Evolutionary conservation across 495 filamentous ascomycete species (phyloP).

Genomic region (Xylaria palmicola): DNA sequence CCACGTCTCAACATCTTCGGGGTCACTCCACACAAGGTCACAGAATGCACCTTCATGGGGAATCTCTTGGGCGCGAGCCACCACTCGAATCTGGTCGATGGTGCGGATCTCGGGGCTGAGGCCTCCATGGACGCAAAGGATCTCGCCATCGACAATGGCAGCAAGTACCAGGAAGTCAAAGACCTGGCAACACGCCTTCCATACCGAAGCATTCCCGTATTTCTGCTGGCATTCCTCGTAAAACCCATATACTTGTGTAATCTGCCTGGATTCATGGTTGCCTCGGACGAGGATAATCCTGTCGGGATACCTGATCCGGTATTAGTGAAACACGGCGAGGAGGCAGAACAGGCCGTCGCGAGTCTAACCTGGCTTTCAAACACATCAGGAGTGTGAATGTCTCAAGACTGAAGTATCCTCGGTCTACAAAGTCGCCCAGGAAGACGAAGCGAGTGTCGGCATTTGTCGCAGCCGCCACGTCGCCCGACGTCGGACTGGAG

Average conservation of each 20-base stretch:
- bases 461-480: constrained; percentile 49
- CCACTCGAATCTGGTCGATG: constrained; percentile 95
- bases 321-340: constrained; percentile 24
- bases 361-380: constrained; percentile 85
- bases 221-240: constrained; percentile 98
- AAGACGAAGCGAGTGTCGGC: constrained; percentile 90
- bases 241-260: constrained; percentile 98
- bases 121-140: constrained; percentile 97
- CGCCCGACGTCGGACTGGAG: constrained; percentile 36
- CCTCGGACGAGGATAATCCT: constrained; percentile 92
- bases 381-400: constrained; percentile 95
- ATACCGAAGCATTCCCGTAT: constrained; percentile 96
- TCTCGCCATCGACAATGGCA: constrained; percentile 94
- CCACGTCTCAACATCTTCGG: constrained; percentile 98
- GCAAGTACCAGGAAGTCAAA: constrained; percentile 97
- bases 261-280: constrained; percentile 97
- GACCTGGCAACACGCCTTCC: constrained; percentile 98
- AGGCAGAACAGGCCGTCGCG: not conserved
- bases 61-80: constrained; percentile 95
- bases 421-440: constrained; percentile 94
- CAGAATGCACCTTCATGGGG: constrained; percentile 98
- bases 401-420: constrained; percentile 96
- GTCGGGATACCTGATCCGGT: constrained; percentile 74
- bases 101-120: constrained; percentile 94
- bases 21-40: constrained; percentile 97